A percentile compares a stretch with the other conserved stretches of the same genome.
Evolutionary conservation across 1,284 basidiomycete species (phyloP).

Genomic region (Marasmius tenuissimus): DNA sequence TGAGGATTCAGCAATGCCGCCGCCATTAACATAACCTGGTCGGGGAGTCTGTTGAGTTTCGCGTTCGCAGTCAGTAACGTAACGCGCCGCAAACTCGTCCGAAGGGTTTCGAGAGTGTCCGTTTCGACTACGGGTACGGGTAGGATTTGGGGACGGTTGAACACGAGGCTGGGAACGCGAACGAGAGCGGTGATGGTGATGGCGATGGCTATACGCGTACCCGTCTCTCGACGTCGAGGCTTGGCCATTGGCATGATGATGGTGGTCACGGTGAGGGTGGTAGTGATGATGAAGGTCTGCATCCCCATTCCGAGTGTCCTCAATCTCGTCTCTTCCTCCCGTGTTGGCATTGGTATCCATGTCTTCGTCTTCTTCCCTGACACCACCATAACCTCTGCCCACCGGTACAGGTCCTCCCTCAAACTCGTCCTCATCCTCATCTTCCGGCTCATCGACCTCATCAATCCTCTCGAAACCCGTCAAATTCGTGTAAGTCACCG

Average conservation of each 20-base stretch:
- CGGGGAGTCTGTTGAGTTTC: neutral
- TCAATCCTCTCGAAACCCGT: conserved; percentile 1
- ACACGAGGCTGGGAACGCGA: neutral
- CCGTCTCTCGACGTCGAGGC: neutral
- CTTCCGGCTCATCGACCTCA: conserved; percentile 1
- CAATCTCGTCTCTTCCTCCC: neutral
- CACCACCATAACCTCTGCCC: neutral
- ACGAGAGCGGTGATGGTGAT: neutral
- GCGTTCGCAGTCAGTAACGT: neutral
- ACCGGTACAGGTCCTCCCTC: neutral
- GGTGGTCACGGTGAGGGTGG: too few relatives aligned
- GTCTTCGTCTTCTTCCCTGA: neutral
- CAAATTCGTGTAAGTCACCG: conserved; percentile 15
- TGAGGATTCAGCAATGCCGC: neutral
- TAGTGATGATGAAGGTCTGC: too few relatives aligned
- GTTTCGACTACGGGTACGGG: neutral
- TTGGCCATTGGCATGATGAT: neutral
- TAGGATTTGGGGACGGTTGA: neutral
- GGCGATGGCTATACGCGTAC: neutral
- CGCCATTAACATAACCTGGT: neutral
- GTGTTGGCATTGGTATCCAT: neutral
- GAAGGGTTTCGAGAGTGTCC: neutral
- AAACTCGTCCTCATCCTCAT: neutral
- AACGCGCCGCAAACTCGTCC: neutral
- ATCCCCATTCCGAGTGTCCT: neutral